Percentiles rank a stretch among this genome's conserved stretches.
Evolutionary conservation across 257 asterid genomes (phyloP).

Genomic region (Jasminum sambac): DNA sequence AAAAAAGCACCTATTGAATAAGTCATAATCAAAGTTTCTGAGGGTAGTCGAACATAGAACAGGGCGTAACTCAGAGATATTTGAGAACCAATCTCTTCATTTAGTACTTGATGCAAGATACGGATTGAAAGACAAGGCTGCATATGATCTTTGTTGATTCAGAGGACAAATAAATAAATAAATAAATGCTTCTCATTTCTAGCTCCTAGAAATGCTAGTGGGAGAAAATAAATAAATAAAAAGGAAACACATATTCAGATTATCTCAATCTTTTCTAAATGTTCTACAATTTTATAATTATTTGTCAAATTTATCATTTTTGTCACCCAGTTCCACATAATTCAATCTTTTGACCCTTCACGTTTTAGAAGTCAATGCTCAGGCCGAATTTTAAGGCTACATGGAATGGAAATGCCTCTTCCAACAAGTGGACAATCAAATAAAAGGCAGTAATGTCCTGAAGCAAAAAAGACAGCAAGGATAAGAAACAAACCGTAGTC

Average conservation of each 20-base stretch:
- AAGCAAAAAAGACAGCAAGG: conserved; percentile 6
- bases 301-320: neutral
- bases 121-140: neutral
- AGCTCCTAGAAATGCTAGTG: neutral
- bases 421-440: neutral
- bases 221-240: neutral
- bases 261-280: neutral
- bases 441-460: neutral
- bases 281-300: neutral
- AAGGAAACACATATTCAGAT: neutral
- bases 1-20: too few species aligned
- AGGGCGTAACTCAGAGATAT: neutral
- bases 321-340: neutral
- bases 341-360: neutral
- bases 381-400: neutral
- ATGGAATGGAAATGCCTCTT: neutral
- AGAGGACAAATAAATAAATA: too few species aligned
- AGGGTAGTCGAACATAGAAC: neutral
- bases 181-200: too few species aligned
- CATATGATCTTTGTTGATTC: neutral
- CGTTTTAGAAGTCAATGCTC: neutral
- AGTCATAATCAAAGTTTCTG: neutral
- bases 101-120: neutral
- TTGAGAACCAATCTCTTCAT: neutral
- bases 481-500: conserved; percentile 46